Evolutionary conservation across 768 basidiomycete genomes (phyloP), one percentile per base, ranked within the genome.

Genomic region (Lactarius deliciosus): DNA sequence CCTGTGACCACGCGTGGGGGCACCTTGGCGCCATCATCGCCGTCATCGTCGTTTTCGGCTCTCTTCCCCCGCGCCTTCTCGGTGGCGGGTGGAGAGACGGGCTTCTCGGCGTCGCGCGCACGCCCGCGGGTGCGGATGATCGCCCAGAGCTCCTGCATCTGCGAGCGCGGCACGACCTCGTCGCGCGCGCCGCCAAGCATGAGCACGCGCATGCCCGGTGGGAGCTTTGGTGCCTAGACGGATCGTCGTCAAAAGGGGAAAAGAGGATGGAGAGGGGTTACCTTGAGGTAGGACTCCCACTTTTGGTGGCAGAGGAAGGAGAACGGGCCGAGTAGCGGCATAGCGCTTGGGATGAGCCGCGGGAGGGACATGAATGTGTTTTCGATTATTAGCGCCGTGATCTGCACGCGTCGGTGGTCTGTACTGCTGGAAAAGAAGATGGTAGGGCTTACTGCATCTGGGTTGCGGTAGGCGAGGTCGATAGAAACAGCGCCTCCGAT

Each of bases 401-500:
- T 86, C 90, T 93, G 69, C 10, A 22, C 9, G n/a, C 4, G 45
- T 47, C n/a, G 45, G 45, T 5, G 45, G 45, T 47, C n/a, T n/a
- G 5, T 10, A n/a, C 8, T 20, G 43, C 43, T 18, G 20, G 8
- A 50, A n/a, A 50, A 2, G 22, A 11, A 25, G 22, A 34, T 5
- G n/a, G n/a, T 9, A n/a, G n/a, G 28, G 25, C 38, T 75, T 66
- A 89, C 92, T 72, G 88, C 84, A 22, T 83, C 76, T 0, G 89
- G 84, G 74, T 95, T 96, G 34, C 83, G 81, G 68, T 88, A 88
- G 0, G 92, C 91, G 22, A 96, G 87, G 76, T 95, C 90, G 57
- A 98, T 90, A 15, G 91, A 84, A 5, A 98, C 95, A 0, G 95
- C 96, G 38, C 96, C 96, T 18, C 96, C 96, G 47, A 97, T 93